A percentile compares a stretch with the other conserved stretches of the same genome.
These are phyloP conservation scores for Iris pallida DNA, from an alignment of 116 monocot species.

Conservation along the genomic window DNA sequence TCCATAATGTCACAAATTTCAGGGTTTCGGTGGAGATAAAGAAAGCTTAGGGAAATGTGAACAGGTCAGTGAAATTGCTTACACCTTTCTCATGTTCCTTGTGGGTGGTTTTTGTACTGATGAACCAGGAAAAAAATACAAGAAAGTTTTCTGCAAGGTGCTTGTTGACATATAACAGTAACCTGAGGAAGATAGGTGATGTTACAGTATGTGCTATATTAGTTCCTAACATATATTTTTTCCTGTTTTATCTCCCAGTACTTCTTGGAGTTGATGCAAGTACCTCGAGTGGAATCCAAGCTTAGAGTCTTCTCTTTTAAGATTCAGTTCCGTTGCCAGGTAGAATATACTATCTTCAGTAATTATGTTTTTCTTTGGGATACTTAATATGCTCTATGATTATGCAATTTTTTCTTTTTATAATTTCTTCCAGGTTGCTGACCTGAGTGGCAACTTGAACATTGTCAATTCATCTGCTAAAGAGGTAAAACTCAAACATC, in stretches of 20 bases:
- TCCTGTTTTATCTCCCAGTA: slow-evolving; percentile 38
- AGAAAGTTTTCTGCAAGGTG: not conserved
- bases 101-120: too few relatives aligned
- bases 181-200: too few relatives aligned
- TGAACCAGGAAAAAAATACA: not conserved
- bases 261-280: slow-evolving; percentile 94
- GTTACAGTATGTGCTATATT: not conserved
- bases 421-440: slow-evolving; percentile 49
- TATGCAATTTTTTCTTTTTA: not conserved
- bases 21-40: slow-evolving; percentile 75
- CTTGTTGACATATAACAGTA: too few relatives aligned
- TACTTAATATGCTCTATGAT: not conserved
- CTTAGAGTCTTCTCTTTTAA: slow-evolving; percentile 92
- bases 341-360: slow-evolving; percentile 1
- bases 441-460: slow-evolving; percentile 63
- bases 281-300: slow-evolving; percentile 93
- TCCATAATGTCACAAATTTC: slow-evolving; percentile 4
- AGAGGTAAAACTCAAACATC: slow-evolving; percentile 38
- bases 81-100: too few relatives aligned
- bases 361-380: not conserved
- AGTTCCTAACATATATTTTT: not conserved
- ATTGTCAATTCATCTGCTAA: slow-evolving; percentile 68
- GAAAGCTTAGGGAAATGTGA: slow-evolving; percentile 92
- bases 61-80: slow-evolving; percentile 48
- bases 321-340: slow-evolving; percentile 83